These are phyloP conservation scores for Austroboletus novae-zelandiae DNA, from an alignment of 1,284 basidiomycete genomes.

Conservation along the genomic window DNA sequence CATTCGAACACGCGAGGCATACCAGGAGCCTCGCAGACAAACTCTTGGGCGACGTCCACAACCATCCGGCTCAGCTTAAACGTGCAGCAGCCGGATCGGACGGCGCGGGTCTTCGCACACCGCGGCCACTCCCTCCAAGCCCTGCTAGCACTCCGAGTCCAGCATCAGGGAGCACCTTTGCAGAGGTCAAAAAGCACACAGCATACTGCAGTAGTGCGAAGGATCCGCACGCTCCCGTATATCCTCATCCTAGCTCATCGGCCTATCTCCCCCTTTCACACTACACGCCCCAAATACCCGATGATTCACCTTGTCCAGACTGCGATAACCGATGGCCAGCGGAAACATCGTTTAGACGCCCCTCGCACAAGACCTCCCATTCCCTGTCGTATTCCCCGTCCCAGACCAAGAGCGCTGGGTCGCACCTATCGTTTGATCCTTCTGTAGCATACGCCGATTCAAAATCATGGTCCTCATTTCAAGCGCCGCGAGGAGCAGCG, in stretches of 20 bases:
- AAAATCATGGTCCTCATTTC: slow-evolving; percentile 2
- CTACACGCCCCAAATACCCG: not conserved
- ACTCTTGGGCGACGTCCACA: not conserved
- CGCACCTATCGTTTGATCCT: slow-evolving; percentile 37
- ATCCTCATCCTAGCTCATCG: slow-evolving; percentile 10
- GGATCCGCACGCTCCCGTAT: slow-evolving; percentile 1
- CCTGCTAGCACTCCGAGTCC: slow-evolving; percentile 11
- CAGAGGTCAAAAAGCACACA: slow-evolving; percentile 9
- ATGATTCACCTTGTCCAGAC: slow-evolving; percentile 1
- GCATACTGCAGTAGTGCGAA: not conserved
- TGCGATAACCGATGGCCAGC: slow-evolving; percentile 8
- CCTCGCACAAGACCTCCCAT: slow-evolving; percentile 3
- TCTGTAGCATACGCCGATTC: slow-evolving; percentile 44
- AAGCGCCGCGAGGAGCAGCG: slow-evolving; percentile 26
- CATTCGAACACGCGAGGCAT: slow-evolving; percentile 26
- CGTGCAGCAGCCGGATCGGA: not conserved
- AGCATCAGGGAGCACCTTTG: slow-evolving; percentile 20
- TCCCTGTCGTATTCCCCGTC: not conserved
- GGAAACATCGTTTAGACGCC: slow-evolving; percentile 8
- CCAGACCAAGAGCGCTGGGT: not conserved
- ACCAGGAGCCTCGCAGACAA: slow-evolving; percentile 8
- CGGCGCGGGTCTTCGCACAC: slow-evolving; percentile 1
- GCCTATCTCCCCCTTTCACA: slow-evolving; percentile 1
- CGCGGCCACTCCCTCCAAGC: slow-evolving; percentile 27
- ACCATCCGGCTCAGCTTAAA: slow-evolving; percentile 7